phyloP scores from a whole-genome alignment of 768 basidiomycete genomes.

The Panaeolus papilionaceus region DNA sequence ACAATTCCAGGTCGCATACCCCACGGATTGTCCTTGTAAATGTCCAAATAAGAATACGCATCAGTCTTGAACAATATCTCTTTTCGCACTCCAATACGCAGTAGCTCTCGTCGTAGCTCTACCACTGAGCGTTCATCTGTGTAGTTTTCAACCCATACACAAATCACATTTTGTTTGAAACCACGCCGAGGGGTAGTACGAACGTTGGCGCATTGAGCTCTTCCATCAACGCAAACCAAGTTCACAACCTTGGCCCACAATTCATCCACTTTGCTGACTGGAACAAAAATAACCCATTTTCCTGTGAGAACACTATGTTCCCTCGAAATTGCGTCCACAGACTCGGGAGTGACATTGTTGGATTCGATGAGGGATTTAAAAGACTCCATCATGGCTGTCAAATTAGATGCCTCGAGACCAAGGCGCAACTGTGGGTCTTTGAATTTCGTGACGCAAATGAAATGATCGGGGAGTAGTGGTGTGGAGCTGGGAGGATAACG shows the following conservation, averaged over 20 bases:
- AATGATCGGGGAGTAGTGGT: neutral
- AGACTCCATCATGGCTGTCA: conserved; percentile 14
- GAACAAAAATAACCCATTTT: conserved; percentile 48
- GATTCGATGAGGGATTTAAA: conserved; percentile 29
- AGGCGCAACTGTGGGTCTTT: neutral
- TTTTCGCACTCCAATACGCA: conserved; percentile 37
- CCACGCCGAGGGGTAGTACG: conserved; percentile 29
- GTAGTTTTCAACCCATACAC: conserved; percentile 36
- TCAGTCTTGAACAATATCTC: conserved; percentile 48
- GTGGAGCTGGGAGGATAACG: neutral
- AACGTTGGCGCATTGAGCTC: conserved; percentile 26
- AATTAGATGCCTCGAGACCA: neutral
- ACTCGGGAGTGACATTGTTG: conserved; percentile 34
- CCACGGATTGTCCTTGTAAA: conserved; percentile 43
- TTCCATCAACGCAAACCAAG: conserved; percentile 33
- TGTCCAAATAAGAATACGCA: conserved; percentile 43
- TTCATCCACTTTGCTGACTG: conserved; percentile 36
- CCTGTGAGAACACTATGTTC: conserved; percentile 37
- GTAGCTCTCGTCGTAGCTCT: conserved; percentile 38
- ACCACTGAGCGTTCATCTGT: conserved; percentile 35
- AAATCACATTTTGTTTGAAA: conserved; percentile 41
- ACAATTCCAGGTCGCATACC: conserved; percentile 33
- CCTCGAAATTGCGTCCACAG: conserved; percentile 41
- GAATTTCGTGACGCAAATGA: neutral
- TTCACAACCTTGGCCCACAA: conserved; percentile 42